Percentiles rank a stretch among this genome's conserved stretches.
phyloP scores from a whole-genome alignment of 1,139 yeast species.

The Groenewaldozyma auringiensis region DNA sequence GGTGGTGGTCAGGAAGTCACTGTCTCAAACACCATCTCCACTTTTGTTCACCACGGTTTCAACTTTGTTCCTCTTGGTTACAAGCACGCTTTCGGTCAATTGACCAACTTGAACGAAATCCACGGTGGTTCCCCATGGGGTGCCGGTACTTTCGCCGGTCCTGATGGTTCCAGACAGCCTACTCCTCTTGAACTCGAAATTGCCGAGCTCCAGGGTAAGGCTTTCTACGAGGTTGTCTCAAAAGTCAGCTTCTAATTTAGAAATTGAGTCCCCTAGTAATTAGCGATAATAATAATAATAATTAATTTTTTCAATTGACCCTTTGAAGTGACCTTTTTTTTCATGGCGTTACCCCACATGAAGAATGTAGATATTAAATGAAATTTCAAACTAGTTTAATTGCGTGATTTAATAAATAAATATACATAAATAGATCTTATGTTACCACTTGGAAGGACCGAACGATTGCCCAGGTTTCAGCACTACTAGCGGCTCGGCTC shows the following conservation, averaged over 20 bases:
- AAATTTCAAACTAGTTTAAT: too few relatives aligned
- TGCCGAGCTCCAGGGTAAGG: slow-evolving; percentile 57
- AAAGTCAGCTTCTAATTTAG: slow-evolving; percentile 12
- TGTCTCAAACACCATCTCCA: slow-evolving; percentile 54
- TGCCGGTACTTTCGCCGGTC: slow-evolving; percentile 74
- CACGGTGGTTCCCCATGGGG: slow-evolving; percentile 91
- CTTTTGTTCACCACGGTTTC: slow-evolving; percentile 72
- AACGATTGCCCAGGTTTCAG: slow-evolving; percentile 21
- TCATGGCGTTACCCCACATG: too few relatives aligned
- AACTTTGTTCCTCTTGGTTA: slow-evolving; percentile 76
- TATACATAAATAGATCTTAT: background rate
- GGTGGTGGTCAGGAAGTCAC: slow-evolving; percentile 85
- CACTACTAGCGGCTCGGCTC: slow-evolving; percentile 15
- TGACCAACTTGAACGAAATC: slow-evolving; percentile 55
- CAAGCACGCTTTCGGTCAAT: slow-evolving; percentile 50
- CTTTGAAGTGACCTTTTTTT: too few relatives aligned
- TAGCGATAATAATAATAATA: too few relatives aligned
- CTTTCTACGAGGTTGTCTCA: slow-evolving; percentile 44
- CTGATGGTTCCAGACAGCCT: slow-evolving; percentile 74
- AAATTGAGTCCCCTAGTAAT: too few relatives aligned
- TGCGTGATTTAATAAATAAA: background rate
- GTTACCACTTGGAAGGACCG: slow-evolving; percentile 25
- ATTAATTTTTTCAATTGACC: too few relatives aligned
- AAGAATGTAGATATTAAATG: too few relatives aligned
- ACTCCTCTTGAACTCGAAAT: slow-evolving; percentile 55